phyloP scores from a whole-genome alignment of 148 eudicot species.

The Vaccinium corymbosum region DNA sequence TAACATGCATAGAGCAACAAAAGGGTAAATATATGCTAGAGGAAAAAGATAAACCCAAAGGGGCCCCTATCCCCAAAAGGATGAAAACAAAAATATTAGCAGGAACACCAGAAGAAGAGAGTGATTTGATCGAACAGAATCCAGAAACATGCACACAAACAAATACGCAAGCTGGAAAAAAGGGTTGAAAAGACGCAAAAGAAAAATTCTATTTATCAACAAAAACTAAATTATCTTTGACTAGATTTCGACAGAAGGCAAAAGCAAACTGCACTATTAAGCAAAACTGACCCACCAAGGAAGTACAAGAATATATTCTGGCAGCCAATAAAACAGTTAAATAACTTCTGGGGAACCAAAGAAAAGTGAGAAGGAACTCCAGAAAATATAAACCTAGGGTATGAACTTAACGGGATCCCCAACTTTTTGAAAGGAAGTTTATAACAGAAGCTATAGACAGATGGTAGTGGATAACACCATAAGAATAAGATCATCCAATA shows the following conservation, averaged over 20 bases:
- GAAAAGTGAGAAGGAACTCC: background rate
- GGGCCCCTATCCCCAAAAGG: background rate
- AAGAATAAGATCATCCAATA: background rate
- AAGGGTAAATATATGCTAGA: background rate
- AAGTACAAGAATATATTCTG: conserved; percentile 12
- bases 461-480: background rate
- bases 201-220: background rate
- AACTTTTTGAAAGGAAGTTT: background rate
- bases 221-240: background rate
- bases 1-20: background rate
- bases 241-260: background rate
- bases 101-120: background rate
- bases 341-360: background rate
- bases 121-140: background rate
- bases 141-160: background rate
- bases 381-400: background rate
- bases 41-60: background rate
- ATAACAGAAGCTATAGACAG: background rate
- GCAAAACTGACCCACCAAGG: background rate
- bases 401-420: background rate
- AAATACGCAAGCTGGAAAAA: background rate
- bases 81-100: background rate
- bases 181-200: background rate
- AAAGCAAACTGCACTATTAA: conserved; percentile 6
- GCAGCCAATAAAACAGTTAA: background rate